Conservation (phyloP, 1,284 basidiomycete genomes). For the Lignosus rhinocerotis region DNA sequence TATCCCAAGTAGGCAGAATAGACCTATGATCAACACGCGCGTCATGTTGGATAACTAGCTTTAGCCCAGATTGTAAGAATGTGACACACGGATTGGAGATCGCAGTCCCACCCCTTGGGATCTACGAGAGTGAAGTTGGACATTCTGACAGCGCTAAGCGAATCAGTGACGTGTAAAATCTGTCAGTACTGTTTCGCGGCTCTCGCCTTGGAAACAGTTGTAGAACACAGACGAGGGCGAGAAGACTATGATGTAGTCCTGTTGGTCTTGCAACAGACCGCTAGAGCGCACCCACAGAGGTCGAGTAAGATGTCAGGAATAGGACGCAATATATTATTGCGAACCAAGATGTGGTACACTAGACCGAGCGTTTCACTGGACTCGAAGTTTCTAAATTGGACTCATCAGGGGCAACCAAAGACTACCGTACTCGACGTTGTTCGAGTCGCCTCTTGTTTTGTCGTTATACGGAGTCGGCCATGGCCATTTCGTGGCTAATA, state of each 20-base stretch:
- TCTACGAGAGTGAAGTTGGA: slow-evolving; percentile 73
- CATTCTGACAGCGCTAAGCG: slow-evolving; percentile 40
- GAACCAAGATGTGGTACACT: no score
- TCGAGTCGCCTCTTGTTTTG: no score
- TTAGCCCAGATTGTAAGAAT: neutral
- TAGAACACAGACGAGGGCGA: no score
- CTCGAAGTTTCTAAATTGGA: no score
- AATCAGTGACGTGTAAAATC: slow-evolving; percentile 9
- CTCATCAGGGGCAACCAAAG: no score
- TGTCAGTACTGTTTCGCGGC: neutral
- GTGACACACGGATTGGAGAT: slow-evolving; percentile 73
- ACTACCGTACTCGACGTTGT: no score
- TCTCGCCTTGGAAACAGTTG: no score
- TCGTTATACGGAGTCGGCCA: no score
- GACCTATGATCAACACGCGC: slow-evolving; percentile 43
- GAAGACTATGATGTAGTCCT: no score
- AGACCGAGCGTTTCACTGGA: neutral
- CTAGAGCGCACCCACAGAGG: neutral
- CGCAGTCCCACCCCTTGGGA: slow-evolving; percentile 79
- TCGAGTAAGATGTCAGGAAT: neutral
- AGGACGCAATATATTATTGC: neutral
- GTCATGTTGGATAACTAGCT: neutral
- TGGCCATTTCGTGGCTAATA: no score
- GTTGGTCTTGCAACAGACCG: neutral
- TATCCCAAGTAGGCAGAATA: slow-evolving; percentile 85